Base-by-base conservation (phyloP, 2,329 filamentous ascomycete species). In the Chalara sp. region DNA sequence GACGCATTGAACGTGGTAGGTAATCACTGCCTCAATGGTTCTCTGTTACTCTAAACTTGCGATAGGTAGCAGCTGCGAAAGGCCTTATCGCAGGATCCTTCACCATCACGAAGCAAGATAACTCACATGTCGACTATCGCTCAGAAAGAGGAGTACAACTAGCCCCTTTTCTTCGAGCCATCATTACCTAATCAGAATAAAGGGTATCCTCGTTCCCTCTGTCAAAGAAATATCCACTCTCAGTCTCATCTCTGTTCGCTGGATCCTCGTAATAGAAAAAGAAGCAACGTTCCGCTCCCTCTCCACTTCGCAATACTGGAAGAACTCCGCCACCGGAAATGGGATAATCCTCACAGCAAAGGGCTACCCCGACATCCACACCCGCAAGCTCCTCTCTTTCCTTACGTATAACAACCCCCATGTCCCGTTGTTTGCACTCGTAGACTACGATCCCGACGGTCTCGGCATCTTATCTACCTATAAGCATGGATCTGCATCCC, bases 201-300 rank as follows among this genome's bases (percentile, higher is more conserved):
- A 21, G 21, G 84, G 85, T 1, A 68, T 77, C 5, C 68, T 84
- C 0, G 72, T 92, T 6, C 86, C 86, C 0, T 69, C 70, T 6
- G 57, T 74, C 2, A 70, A 68, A 46, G 72, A 75, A 0, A 71
- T 84, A 10, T 67, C 73, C 0, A 63, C 62, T 2, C 58, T 87
- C 1, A 66, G 80, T 39, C 65, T 84, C n/a, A 63, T 65, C 0
- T 53, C 61, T 1, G 67, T 77, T 2, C 70, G 71, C 49, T 90
- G 84, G 86, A 70, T 91, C 42, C 68, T 92, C 0, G 77, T 92
- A 0, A 76, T 92, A 47, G 88, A 93, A 63, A 92, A 93, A 68
- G 88, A 93, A 72, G 87, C 87, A n/a, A 86, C 83, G 0, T 92
- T 90, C 60, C 80, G 83, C 6, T 83, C 84, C 0, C 69, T 92